phyloP scores from a whole-genome alignment of 306 rosid genomes.

The Astragalus membranaceus region DNA sequence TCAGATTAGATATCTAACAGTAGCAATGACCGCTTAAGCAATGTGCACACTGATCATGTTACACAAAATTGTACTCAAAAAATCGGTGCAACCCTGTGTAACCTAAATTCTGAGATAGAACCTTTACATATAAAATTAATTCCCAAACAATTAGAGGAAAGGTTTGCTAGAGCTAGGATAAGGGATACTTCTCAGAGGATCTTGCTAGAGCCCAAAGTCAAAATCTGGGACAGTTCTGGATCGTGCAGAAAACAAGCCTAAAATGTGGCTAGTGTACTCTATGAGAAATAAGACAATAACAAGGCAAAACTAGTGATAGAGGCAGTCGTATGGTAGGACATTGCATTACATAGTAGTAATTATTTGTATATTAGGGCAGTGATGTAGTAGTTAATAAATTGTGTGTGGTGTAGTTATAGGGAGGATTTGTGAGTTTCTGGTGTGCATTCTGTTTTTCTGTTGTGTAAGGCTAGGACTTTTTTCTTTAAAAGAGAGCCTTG shows the following conservation, averaged over 20 bases:
- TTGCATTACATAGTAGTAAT: background rate
- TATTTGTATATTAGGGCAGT: background rate
- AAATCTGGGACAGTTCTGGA: background rate
- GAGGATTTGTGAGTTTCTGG: background rate
- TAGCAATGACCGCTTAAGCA: constrained; percentile 8
- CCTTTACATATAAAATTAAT: background rate
- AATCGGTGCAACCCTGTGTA: background rate
- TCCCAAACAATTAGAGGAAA: background rate
- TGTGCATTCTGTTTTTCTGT: background rate
- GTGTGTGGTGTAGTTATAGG: background rate
- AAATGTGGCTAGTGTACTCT: background rate
- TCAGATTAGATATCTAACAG: no score
- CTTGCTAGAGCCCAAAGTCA: background rate
- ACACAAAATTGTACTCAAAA: constrained; percentile 6
- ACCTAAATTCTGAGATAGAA: background rate
- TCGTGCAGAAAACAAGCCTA: background rate
- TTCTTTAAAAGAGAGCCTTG: background rate
- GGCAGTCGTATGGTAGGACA: background rate
- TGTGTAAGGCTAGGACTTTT: background rate
- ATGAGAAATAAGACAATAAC: background rate
- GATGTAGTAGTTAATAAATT: background rate
- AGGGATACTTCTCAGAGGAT: background rate
- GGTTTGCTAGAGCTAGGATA: background rate
- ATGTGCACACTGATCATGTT: background rate
- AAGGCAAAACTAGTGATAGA: background rate